Evolutionary conservation across 2,329 filamentous ascomycete species (phyloP).

Genomic region (Claviceps maximensis): DNA sequence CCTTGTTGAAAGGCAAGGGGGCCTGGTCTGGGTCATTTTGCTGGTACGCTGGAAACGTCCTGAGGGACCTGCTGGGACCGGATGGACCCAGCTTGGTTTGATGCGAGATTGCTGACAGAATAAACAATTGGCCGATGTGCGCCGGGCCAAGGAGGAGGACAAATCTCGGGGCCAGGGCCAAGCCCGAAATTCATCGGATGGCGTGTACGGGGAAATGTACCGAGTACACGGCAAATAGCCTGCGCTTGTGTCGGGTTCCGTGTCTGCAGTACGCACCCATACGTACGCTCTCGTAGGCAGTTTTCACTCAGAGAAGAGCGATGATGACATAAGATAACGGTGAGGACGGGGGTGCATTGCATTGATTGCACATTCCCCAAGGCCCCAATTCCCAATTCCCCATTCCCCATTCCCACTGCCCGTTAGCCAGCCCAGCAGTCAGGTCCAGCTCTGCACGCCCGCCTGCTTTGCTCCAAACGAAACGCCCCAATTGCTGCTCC

Average conservation of each 20-base stretch:
- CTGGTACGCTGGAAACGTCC: neutral
- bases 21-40: neutral
- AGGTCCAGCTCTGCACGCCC: neutral
- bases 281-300: neutral
- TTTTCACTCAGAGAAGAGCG: neutral
- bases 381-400: neutral
- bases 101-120: neutral
- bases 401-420: neutral
- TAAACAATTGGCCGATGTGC: slow-evolving; percentile 1
- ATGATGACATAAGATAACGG: slow-evolving; percentile 1
- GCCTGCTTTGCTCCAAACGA: neutral
- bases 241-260: neutral
- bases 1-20: neutral
- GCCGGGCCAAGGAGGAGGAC: neutral
- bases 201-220: neutral
- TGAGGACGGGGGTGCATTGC: neutral
- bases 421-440: neutral
- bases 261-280: neutral
- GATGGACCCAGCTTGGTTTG: neutral
- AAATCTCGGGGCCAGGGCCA: neutral
- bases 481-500: neutral
- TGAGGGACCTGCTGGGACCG: neutral
- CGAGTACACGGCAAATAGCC: neutral
- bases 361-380: neutral
- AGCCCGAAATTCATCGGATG: slow-evolving; percentile 1